Evolutionary conservation across 345 rosid genomes (phyloP).

Genomic region (Microcos paniculata): DNA sequence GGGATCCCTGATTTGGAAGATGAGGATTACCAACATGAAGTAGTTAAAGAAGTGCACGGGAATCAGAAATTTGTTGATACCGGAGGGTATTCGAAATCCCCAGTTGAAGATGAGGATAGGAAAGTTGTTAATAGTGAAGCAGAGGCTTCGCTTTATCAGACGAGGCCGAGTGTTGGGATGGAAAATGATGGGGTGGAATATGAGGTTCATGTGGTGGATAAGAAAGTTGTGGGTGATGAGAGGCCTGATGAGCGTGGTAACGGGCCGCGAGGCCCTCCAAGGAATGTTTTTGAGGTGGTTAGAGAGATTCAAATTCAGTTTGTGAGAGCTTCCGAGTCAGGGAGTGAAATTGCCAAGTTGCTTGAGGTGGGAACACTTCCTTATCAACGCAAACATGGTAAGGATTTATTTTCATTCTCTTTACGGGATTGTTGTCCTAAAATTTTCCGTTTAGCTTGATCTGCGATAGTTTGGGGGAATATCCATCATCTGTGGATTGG

Average conservation of each 20-base stretch:
- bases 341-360: constrained; percentile 73
- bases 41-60: constrained; percentile 65
- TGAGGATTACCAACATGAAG: constrained; percentile 60
- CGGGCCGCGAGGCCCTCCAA: constrained; percentile 39
- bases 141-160: constrained; percentile 42
- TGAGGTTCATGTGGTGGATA: constrained; percentile 83
- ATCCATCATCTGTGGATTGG: not conserved
- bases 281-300: constrained; percentile 54
- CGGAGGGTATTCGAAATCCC: constrained; percentile 35
- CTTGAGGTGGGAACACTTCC: constrained; percentile 90
- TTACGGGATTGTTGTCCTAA: not conserved
- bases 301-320: constrained; percentile 69
- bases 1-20: constrained; percentile 98
- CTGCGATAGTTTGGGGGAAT: not conserved
- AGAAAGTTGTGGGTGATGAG: constrained; percentile 65
- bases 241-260: constrained; percentile 42
- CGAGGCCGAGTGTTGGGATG: constrained; percentile 43
- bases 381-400: constrained; percentile 78
- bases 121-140: constrained; percentile 28
- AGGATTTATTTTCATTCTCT: not conserved
- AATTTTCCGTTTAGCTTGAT: constrained; percentile 17
- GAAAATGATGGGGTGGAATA: constrained; percentile 54
- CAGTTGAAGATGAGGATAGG: constrained; percentile 30
- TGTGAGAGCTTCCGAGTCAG: constrained; percentile 77
- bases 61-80: constrained; percentile 39